These are phyloP conservation scores for Colletotrichum noveboracense DNA, from an alignment of 2,329 filamentous ascomycete species.

Conservation along the genomic window DNA sequence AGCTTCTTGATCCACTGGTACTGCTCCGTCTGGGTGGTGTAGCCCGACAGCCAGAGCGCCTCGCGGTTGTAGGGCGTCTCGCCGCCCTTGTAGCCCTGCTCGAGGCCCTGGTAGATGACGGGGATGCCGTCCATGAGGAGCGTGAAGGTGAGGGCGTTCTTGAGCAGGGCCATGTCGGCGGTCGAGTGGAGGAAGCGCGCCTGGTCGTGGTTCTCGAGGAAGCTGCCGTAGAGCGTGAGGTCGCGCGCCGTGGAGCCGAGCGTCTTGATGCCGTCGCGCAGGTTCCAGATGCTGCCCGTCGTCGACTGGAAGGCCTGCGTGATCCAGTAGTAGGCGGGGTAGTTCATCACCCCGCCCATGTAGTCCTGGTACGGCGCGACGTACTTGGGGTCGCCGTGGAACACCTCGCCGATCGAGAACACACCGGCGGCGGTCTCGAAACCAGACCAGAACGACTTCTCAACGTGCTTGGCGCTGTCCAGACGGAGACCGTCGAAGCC, in stretches of 20 bases:
- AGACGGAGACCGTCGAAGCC: constrained; percentile 66
- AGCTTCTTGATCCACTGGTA: constrained; percentile 38
- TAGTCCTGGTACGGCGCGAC: constrained; percentile 56
- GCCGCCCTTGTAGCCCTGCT: constrained; percentile 61
- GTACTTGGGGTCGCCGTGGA: constrained; percentile 56
- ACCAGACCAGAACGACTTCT: constrained; percentile 60
- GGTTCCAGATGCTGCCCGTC: constrained; percentile 34
- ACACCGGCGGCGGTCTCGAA: constrained; percentile 61
- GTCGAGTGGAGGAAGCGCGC: constrained; percentile 57
- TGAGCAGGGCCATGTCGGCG: constrained; percentile 58
- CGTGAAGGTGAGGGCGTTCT: constrained; percentile 67
- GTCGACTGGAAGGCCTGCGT: constrained; percentile 36
- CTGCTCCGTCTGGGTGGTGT: constrained; percentile 48
- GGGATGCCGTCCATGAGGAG: constrained; percentile 67
- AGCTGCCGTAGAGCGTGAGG: constrained; percentile 31
- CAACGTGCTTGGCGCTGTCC: constrained; percentile 67
- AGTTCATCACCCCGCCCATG: constrained; percentile 67
- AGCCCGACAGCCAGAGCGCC: constrained; percentile 61
- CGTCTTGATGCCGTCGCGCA: constrained; percentile 34
- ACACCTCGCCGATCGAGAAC: constrained; percentile 66
- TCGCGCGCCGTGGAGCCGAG: neutral
- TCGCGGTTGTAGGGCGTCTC: constrained; percentile 59
- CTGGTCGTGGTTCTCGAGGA: constrained; percentile 66
- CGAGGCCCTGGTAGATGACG: constrained; percentile 70
- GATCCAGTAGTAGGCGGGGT: constrained; percentile 53